Evolutionary conservation across 495 filamentous ascomycete species (phyloP), one percentile per base, ranked within the genome.

Genomic region (Daldinia vernicosa): DNA sequence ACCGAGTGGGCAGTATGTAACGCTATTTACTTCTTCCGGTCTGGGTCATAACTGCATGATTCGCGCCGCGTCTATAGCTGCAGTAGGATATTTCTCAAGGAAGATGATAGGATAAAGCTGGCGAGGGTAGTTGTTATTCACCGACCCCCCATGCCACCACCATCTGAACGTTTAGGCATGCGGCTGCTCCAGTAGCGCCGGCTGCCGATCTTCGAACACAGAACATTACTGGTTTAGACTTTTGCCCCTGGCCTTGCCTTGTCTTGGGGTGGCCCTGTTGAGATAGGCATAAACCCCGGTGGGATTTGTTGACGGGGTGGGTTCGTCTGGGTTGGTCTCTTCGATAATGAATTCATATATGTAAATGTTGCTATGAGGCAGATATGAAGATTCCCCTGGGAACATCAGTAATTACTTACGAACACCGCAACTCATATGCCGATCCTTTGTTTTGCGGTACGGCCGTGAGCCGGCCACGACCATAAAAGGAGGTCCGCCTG

Each of bases 131-230:
- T 62, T 66, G 58, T 51, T 66, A 66, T 24, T 62, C 61, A 63
- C 54, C 69, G 50, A 24, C 27, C 66, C 62, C 66, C 70, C 65
- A 59, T 69, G 66, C 60, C 66, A 64, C 61, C 43, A 58, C 52
- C 54, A 66, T 69, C 61, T 53, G 66, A 69, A 61, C 6, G 7
- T 63, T 66, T 63, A 72, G 56, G 57, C 52, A 60, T 73, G 70
- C 70, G 66, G 70, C 70, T 73, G 57, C 62, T 66, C 30, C 61
- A 73, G 70, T 69, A 73, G 61, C 66, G 62, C 70, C 66, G 70
- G 66, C 58, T 69, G 70, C 63, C 35, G 66, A 73, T 73, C 66
- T 67, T 43, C 14, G 24, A 63, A 58, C 69, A 43, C 28, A 57
- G 63, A 63, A 69, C 32, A 57, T 50, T 43, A 61, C 43, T 65